A percentile compares a stretch with the other conserved stretches of the same genome.
phyloP scores from a whole-genome alignment of 2,329 filamentous ascomycete species.

The Didymella segeticola region DNA sequence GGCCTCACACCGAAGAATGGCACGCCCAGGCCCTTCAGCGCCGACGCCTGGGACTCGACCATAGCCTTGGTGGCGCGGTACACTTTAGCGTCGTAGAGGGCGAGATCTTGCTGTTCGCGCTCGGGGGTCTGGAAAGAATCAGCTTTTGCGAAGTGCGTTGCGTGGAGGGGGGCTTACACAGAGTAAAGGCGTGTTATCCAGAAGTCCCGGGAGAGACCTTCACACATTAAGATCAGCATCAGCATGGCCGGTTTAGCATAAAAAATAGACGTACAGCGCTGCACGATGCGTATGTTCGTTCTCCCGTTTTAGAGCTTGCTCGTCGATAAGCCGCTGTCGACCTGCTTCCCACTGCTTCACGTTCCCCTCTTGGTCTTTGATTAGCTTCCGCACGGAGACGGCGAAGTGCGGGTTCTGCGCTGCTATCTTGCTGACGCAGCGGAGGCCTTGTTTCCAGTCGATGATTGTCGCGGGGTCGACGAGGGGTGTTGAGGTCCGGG shows the following conservation, averaged over 20 bases:
- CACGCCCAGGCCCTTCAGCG: constrained; percentile 61
- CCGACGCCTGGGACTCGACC: constrained; percentile 63
- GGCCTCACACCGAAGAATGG: constrained; percentile 43
- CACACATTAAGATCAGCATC: constrained; percentile 4
- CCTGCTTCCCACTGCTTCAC: constrained; percentile 67
- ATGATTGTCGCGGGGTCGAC: constrained; percentile 58
- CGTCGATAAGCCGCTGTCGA: constrained; percentile 59
- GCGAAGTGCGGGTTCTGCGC: constrained; percentile 53
- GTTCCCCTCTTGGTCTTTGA: constrained; percentile 67
- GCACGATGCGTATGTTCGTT: constrained; percentile 62
- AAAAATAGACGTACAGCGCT: constrained; percentile 61
- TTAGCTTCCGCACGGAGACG: constrained; percentile 57
- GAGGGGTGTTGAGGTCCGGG: constrained; percentile 26
- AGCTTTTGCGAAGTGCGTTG: background rate
- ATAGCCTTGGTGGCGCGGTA: constrained; percentile 66
- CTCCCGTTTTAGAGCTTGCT: constrained; percentile 59
- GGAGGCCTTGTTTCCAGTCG: constrained; percentile 56
- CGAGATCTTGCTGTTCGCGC: constrained; percentile 62
- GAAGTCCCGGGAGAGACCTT: constrained; percentile 38
- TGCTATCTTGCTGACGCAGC: constrained; percentile 56
- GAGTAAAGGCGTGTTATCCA: constrained; percentile 30
- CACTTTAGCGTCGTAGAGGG: constrained; percentile 67
- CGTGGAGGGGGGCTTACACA: constrained; percentile 25
- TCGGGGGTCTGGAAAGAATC: constrained; percentile 48
- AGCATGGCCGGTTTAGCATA: background rate